Conservation (phyloP, 75 land plant species). For the Picea sitchensis region DNA sequence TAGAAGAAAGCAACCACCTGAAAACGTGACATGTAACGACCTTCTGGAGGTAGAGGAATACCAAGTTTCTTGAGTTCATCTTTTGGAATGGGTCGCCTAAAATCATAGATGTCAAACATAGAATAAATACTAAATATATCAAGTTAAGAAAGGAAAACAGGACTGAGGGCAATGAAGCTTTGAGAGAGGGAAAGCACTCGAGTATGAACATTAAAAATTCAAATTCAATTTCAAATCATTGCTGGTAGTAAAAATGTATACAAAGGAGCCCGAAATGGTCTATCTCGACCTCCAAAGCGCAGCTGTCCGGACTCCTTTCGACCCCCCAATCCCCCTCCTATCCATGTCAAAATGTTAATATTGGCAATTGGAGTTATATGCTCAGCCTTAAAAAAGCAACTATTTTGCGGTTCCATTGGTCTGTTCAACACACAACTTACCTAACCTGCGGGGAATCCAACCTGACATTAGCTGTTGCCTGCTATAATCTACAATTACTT, state of each 20-base stretch:
- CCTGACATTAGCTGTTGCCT: constrained; percentile 97
- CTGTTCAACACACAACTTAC: constrained; percentile 25
- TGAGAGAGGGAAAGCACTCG: not conserved
- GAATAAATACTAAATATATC: not conserved
- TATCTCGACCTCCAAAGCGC: constrained; percentile 96
- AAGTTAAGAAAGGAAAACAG: not conserved
- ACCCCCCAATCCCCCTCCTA: constrained; percentile 99
- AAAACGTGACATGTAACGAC: constrained; percentile 79
- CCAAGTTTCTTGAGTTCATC: constrained; percentile 91
- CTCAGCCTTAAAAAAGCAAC: not conserved
- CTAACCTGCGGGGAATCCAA: constrained; percentile 97
- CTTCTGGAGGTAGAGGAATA: constrained; percentile 92
- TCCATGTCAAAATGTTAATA: not conserved
- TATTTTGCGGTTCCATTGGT: not conserved
- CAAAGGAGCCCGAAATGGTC: constrained; percentile 97
- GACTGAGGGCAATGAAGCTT: not conserved
- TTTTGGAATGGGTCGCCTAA: constrained; percentile 80
- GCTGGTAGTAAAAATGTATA: constrained; percentile 25
- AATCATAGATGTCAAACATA: not conserved
- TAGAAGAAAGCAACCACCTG: constrained; percentile 36
- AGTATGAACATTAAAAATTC: not conserved
- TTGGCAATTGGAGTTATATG: not conserved
- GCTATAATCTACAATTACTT: constrained; percentile 89
- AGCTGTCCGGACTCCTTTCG: constrained; percentile 98
- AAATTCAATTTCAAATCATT: constrained; percentile 6